These are phyloP conservation scores for Mortierella sp. DNA, from an alignment of 371 early-diverging fungal genomes.

Conservation along the genomic window DNA sequence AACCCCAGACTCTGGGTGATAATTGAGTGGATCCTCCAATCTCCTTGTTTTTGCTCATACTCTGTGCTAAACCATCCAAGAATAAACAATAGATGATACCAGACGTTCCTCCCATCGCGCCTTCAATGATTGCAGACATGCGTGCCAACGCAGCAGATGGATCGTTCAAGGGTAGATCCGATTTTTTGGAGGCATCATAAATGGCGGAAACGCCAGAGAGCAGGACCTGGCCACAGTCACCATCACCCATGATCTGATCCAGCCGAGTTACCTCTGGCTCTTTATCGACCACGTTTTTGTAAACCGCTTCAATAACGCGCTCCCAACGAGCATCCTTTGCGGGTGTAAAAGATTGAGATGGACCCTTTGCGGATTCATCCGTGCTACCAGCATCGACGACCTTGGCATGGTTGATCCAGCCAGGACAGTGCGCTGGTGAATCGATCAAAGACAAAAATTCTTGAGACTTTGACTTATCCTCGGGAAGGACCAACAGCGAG, in stretches of 20 bases:
- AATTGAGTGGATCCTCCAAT: constrained; percentile 7
- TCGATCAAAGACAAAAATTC: constrained; percentile 59
- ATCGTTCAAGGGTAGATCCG: constrained; percentile 54
- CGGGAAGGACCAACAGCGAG: constrained; percentile 64
- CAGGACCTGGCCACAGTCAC: constrained; percentile 84
- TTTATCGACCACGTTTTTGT: constrained; percentile 64
- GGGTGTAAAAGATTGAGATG: constrained; percentile 32
- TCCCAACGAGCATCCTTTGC: constrained; percentile 57
- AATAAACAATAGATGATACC: constrained; percentile 83
- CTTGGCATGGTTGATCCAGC: constrained; percentile 61
- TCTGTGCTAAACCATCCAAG: constrained; percentile 74
- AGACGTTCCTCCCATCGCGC: constrained; percentile 81
- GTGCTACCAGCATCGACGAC: constrained; percentile 51
- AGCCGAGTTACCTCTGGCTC: constrained; percentile 77
- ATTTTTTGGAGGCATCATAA: constrained; percentile 54
- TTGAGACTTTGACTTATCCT: constrained; percentile 34
- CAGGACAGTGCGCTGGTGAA: constrained; percentile 60
- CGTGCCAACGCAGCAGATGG: constrained; percentile 56
- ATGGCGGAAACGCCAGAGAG: constrained; percentile 71
- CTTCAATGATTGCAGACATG: constrained; percentile 74
- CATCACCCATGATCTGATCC: constrained; percentile 83
- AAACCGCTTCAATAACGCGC: constrained; percentile 60
- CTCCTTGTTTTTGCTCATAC: constrained; percentile 46
- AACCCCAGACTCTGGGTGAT: constrained; percentile 28
- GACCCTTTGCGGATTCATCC: constrained; percentile 47